A percentile compares a stretch with the other conserved stretches of the same genome.
phyloP scores from a whole-genome alignment of 768 basidiomycete species.

The Hericium rajendrae region DNA sequence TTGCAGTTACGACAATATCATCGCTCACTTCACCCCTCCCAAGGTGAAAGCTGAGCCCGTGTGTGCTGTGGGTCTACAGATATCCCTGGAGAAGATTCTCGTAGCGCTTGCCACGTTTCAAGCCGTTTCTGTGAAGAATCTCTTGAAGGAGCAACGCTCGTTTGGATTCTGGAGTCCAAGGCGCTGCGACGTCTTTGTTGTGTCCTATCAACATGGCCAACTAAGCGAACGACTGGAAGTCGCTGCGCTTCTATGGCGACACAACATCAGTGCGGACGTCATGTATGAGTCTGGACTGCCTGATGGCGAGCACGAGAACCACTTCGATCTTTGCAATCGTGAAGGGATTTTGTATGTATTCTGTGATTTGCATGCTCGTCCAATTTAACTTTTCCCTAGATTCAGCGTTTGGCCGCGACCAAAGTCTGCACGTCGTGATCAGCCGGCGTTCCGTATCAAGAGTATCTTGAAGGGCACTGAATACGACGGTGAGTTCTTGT shows the following conservation, averaged over 20 bases:
- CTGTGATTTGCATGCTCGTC: not conserved
- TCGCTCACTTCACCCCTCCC: constrained; percentile 46
- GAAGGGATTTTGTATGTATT: constrained; percentile 70
- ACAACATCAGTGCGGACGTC: constrained; percentile 77
- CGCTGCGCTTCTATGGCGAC: constrained; percentile 66
- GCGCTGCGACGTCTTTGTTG: constrained; percentile 78
- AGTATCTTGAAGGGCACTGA: constrained; percentile 74
- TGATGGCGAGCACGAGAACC: constrained; percentile 53
- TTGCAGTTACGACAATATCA: constrained; percentile 65
- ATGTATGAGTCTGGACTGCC: constrained; percentile 74
- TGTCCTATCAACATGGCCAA: constrained; percentile 67
- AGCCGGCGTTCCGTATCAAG: constrained; percentile 71
- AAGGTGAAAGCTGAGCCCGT: constrained; percentile 43
- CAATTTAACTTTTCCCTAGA: constrained; percentile 19
- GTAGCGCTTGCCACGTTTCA: constrained; percentile 61
- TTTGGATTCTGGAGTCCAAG: constrained; percentile 89
- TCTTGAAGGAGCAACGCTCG: constrained; percentile 71
- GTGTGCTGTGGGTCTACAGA: constrained; percentile 67
- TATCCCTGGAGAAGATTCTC: constrained; percentile 72
- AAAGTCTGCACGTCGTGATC: constrained; percentile 45
- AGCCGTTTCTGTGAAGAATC: constrained; percentile 49
- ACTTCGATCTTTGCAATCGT: constrained; percentile 58
- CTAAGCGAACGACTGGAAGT: constrained; percentile 73
- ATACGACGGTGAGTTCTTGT: constrained; percentile 45
- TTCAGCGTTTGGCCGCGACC: constrained; percentile 47